Base-by-base conservation (phyloP, 106 monocot genomes). In the Phalaenopsis equestris region DNA sequence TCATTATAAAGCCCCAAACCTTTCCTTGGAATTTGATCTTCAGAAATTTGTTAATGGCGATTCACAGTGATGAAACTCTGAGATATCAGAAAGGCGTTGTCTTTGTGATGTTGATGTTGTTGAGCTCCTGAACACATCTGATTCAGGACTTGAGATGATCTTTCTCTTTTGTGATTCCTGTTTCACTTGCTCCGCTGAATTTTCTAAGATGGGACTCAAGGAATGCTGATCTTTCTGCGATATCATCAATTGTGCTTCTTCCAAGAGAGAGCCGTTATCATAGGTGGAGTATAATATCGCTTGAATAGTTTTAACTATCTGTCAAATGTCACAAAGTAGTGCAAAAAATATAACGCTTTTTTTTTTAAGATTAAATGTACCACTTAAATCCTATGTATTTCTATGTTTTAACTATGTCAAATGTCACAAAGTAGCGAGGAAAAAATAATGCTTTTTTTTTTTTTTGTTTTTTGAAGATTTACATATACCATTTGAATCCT, bases 91-190 rank as follows among this genome's bases (percentile, higher is more conserved):
- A 72, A 98, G 88, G 79, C 91, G 86, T 72, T 87, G 94, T 84
- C 94, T 87, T n/a, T 89, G 91, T 12, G 94, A 86, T n/a, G 80
- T 74, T 12, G 94, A 86, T 30, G 80, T 74, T 11, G 79, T 88
- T 9, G 87, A 86, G 77, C 76, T 78, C 45, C 86, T 82, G 9
- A 85, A 86, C 83, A 86, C 76, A 57, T 92, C 94, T 12, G 89
- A 78, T 41, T 98, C 97, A n/a, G 86, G 45, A n/a, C 78, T 87
- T 11, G 86, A 86, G 43, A 92, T 88, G 77, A 78, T 84, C 84
- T 98, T 98, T 78, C 97, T 85, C 84, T 92, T 98, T 61, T 89
- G 92, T n/a, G 82, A 58, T 41, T 88, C 86, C 38, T 78, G 78
- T 73, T 85, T 87, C 15, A 86, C 82, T 42, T 84, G 92, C 80